phyloP scores from a whole-genome alignment of 257 asterid species.

The Datura wrightii region DNA sequence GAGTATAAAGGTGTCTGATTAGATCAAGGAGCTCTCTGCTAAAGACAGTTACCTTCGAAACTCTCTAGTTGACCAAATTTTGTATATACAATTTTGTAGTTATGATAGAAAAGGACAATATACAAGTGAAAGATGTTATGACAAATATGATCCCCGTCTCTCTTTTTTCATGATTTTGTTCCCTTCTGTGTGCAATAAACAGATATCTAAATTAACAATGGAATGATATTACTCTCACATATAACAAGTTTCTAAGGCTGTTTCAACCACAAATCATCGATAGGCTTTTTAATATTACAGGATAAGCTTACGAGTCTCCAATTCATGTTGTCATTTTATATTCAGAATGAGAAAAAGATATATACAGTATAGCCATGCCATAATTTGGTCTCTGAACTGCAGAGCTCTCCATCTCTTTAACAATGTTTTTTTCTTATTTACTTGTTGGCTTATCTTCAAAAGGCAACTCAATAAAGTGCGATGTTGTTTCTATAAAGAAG shows the following conservation, averaged over 20 bases:
- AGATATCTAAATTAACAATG: background rate
- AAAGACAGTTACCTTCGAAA: background rate
- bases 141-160: background rate
- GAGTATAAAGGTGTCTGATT: conserved; percentile 4
- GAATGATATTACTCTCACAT: background rate
- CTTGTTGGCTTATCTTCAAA: background rate
- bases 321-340: background rate
- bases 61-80: background rate
- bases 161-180: conserved; percentile 4
- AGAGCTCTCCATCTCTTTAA: background rate
- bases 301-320: background rate
- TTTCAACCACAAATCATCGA: background rate
- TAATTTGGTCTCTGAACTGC: background rate
- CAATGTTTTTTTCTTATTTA: background rate
- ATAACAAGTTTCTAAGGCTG: background rate
- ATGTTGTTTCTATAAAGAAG: background rate
- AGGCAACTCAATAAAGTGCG: background rate
- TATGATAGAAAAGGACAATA: background rate
- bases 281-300: background rate
- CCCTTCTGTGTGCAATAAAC: background rate
- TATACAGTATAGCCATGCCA: background rate
- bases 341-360: background rate
- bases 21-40: conserved; percentile 9
- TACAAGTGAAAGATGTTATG: background rate
- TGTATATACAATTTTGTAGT: conserved; percentile 29